Conservation (phyloP, 768 basidiomycete genomes). For the Thelephora aurantiotincta region DNA sequence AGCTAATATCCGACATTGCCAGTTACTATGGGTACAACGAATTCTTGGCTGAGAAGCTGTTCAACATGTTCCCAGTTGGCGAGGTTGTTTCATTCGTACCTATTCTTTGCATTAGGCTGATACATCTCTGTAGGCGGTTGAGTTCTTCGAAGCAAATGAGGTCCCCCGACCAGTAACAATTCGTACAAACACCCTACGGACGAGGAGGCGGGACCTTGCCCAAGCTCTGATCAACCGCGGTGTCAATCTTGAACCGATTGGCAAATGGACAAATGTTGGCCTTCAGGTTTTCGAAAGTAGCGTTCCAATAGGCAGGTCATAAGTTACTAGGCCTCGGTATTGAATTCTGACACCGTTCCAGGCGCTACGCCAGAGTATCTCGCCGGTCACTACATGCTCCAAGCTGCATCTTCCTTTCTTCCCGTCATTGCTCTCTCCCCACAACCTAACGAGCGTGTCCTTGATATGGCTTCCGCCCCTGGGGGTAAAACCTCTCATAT, state of each 20-base stretch:
- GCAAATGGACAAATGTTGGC: constrained; percentile 98
- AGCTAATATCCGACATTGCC: constrained; percentile 78
- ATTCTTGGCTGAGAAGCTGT: constrained; percentile 88
- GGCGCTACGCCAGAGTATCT: constrained; percentile 98
- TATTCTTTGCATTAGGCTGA: constrained; percentile 1
- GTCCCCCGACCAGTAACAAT: constrained; percentile 93
- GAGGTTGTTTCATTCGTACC: constrained; percentile 46
- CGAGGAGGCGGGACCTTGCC: constrained; percentile 85
- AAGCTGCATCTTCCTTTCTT: constrained; percentile 98
- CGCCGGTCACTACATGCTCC: constrained; percentile 98
- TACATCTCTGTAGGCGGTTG: constrained; percentile 56
- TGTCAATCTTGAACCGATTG: constrained; percentile 94
- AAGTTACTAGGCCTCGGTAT: not conserved
- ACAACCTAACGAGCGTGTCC: constrained; percentile 82
- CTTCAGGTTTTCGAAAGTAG: constrained; percentile 96
- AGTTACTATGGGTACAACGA: constrained; percentile 98
- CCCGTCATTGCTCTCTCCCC: constrained; percentile 94
- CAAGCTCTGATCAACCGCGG: constrained; percentile 91
- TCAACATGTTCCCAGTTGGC: constrained; percentile 81
- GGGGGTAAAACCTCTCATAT: constrained; percentile 99
- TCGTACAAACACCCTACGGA: constrained; percentile 91
- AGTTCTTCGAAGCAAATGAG: constrained; percentile 98
- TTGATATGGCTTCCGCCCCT: constrained; percentile 98
- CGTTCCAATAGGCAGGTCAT: constrained; percentile 72
- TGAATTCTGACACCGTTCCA: constrained; percentile 12